Percentiles rank a stretch among this genome's conserved stretches.
phyloP scores from a whole-genome alignment of 176 grass and related monocot species.

The Puccinellia tenuiflora region DNA sequence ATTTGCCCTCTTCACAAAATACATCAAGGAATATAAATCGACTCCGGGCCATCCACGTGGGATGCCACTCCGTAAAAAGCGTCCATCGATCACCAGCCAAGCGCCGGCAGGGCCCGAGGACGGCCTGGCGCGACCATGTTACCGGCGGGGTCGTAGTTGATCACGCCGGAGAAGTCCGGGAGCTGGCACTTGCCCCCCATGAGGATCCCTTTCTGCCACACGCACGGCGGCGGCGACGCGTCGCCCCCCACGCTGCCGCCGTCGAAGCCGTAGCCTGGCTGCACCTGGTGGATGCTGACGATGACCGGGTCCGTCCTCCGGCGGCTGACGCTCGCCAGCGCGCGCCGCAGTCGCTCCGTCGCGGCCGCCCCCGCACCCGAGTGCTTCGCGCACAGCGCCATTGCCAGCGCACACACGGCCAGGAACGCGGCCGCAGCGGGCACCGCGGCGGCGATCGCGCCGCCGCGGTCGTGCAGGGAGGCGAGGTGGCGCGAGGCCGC shows the following conservation, averaged over 20 bases:
- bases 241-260: conserved; percentile 2
- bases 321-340: conserved; percentile 47
- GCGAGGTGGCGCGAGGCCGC: conserved; percentile 32
- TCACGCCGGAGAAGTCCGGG: conserved; percentile 85
- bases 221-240: conserved; percentile 36
- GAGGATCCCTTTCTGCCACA: conserved; percentile 88
- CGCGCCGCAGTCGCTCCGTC: conserved; percentile 27
- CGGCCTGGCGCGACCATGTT: conserved; percentile 56
- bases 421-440: conserved; percentile 45
- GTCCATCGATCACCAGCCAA: conserved; percentile 41
- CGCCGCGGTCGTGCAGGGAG: conserved; percentile 17
- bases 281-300: conserved; percentile 67
- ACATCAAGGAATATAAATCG: not conserved
- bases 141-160: conserved; percentile 73
- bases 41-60: not conserved
- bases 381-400: conserved; percentile 72
- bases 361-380: conserved; percentile 21
- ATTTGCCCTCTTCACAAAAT: not conserved
- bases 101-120: conserved; percentile 29
- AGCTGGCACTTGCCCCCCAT: conserved; percentile 94
- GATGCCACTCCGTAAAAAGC: not conserved
- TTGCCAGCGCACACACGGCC: conserved; percentile 44
- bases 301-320: conserved; percentile 69
- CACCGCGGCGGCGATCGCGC: not conserved
- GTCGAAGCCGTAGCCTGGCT: conserved; percentile 20